Evolutionary conservation across 164 flowering plant genomes (phyloP).

Genomic region (Umbilicus rupestris): DNA sequence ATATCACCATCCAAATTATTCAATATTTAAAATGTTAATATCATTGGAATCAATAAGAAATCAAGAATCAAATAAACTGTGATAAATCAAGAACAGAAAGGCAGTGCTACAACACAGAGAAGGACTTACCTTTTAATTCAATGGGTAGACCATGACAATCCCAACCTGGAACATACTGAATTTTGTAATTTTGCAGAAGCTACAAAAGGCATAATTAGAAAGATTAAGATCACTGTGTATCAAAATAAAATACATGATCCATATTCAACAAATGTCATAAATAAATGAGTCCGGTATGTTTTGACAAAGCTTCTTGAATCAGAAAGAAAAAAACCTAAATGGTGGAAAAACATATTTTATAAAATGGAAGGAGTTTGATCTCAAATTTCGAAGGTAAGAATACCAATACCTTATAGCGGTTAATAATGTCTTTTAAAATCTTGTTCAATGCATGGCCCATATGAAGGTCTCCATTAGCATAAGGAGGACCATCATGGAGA

Average conservation of each 20-base stretch:
- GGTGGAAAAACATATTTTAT: background rate
- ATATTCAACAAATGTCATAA: background rate
- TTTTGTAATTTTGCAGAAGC: constrained; percentile 92
- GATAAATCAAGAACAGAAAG: background rate
- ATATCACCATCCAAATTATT: background rate
- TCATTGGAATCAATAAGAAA: no score
- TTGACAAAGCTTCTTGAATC: background rate
- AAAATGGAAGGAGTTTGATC: background rate
- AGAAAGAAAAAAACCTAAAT: background rate
- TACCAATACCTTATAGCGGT: constrained; percentile 74
- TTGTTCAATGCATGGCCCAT: constrained; percentile 97
- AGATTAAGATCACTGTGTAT: background rate
- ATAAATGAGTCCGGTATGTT: background rate
- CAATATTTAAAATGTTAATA: background rate
- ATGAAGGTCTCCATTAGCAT: constrained; percentile 96
- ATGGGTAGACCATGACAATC: constrained; percentile 99
- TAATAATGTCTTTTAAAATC: constrained; percentile 92
- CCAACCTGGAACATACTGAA: constrained; percentile 94
- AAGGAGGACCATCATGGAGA: constrained; percentile 99
- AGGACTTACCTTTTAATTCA: constrained; percentile 89
- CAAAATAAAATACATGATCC: background rate
- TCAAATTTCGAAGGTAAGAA: background rate
- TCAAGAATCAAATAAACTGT: background rate
- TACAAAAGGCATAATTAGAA: constrained; percentile 22
- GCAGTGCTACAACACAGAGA: background rate